Conservation (phyloP, 208 protist species). For the Trichomonas vaginalis region DNA sequence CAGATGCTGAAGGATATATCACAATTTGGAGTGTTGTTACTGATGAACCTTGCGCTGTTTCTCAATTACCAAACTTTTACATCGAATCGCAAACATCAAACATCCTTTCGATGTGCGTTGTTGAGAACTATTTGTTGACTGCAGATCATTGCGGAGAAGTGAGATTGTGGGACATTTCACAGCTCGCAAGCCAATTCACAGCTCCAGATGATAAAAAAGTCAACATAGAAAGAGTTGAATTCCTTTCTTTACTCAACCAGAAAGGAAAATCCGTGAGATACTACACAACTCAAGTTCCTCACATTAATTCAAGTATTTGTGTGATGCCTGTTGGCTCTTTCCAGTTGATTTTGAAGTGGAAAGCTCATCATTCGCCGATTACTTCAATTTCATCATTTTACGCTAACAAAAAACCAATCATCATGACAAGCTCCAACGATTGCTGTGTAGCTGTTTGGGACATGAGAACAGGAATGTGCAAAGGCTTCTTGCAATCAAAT, state of each 20-base stretch:
- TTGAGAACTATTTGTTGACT: neutral
- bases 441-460: neutral
- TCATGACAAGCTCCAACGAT: neutral
- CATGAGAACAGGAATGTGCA: neutral
- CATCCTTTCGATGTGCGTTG: neutral
- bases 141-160: neutral
- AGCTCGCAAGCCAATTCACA: neutral
- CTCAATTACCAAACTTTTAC: neutral
- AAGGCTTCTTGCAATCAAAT: neutral
- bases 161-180: neutral
- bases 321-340: neutral
- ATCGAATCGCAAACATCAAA: neutral
- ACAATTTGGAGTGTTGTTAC: neutral
- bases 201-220: neutral
- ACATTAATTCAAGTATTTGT: neutral
- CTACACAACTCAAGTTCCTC: neutral
- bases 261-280: neutral
- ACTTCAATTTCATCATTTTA: neutral
- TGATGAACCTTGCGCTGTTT: neutral
- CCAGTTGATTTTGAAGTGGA: neutral
- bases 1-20: neutral
- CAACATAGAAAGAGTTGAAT: neutral
- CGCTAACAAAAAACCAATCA: neutral
- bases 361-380: neutral
- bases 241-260: neutral